Evolutionary conservation across 139 green algal species (phyloP).

Genomic region (Coelastrella sp.): DNA sequence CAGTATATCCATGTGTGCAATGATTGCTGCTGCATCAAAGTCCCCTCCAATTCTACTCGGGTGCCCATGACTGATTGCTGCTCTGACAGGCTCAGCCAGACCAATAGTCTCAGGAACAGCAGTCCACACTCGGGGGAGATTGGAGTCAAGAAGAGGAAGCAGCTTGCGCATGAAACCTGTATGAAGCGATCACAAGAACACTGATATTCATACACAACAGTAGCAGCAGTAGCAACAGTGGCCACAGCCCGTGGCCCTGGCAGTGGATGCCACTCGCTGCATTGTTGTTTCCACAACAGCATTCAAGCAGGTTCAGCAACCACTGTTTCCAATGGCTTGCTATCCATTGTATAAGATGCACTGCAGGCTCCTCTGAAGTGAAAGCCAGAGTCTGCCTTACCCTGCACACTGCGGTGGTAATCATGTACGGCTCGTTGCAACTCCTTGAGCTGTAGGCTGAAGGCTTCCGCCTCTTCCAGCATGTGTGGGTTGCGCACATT

Average conservation of each 20-base stretch:
- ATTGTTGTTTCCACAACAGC: background rate
- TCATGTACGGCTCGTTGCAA: conserved; percentile 34
- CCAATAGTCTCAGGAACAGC: background rate
- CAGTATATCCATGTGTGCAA: background rate
- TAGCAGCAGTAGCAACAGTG: background rate
- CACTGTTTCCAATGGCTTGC: background rate
- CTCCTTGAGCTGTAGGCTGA: conserved; percentile 39
- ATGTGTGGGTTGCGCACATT: conserved; percentile 63
- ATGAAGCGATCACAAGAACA: too few species aligned
- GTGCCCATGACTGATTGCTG: conserved; percentile 26
- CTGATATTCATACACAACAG: too few species aligned
- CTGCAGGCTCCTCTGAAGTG: background rate
- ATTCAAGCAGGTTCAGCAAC: too few species aligned
- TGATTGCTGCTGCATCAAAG: background rate
- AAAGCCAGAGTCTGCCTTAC: conserved; percentile 1
- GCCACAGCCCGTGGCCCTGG: background rate
- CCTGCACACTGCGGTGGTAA: conserved; percentile 18
- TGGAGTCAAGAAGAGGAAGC: conserved; percentile 31
- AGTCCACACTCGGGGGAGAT: conserved; percentile 62
- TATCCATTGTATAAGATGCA: background rate
- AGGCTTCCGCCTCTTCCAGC: conserved; percentile 61
- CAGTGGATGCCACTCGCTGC: background rate
- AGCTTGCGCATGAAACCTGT: conserved; percentile 48
- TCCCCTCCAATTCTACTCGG: conserved; percentile 21
- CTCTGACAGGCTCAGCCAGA: conserved; percentile 25